Evolutionary conservation across 306 rosid species (phyloP), one percentile per base, ranked within the genome.

Genomic region (Senna siamea): DNA sequence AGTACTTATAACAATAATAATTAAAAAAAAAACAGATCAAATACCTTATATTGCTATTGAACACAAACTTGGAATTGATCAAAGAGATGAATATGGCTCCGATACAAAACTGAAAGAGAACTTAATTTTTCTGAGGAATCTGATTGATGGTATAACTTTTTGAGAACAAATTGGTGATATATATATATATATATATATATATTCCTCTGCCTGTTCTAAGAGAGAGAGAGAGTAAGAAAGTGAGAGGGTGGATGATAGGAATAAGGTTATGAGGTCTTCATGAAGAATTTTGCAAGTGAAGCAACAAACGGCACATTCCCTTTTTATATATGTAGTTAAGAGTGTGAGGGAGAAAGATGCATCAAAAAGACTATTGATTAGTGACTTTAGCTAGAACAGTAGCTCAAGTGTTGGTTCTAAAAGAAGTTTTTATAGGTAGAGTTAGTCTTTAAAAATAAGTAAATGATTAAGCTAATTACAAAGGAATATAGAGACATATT

Each of bases 281-380:
- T 81, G 64, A 79, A 62, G 77, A 86, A 83, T 62, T 78, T 83
- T 75, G 84, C 82, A 83, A 86, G 87, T 83, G 80, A 86, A 86
- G 87, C 85, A 86, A 66, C 82, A 70, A 70, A 73, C 12, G 20
- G 62, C 43, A 50, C 46, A 50, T 56, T 73, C 77, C 38, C 17
- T 66, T 15, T 0, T 46, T 37, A 74, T 53, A 66, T 76, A 67
- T 1, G 38, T 38, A 52, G 30, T 59, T 6, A 18, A 53, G 76
- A 75, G 35, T 22, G 53, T 0, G 58, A 47, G 48, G 18, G 48
- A 60, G 65, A n/a, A 41, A 14, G 23, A 38, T 56, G 47, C n/a
- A 37, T 46, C 41, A 0, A 2, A 56, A 35, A 50, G 22, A 73
- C 20, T 80, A 57, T 46, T 76, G 63, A 71, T 51, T 30, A 48